Percentiles rank a stretch among this genome's conserved stretches.
These are phyloP conservation scores for Sugiyamaella neomexicana DNA, from an alignment of 1,139 yeast species.

Conservation along the genomic window DNA sequence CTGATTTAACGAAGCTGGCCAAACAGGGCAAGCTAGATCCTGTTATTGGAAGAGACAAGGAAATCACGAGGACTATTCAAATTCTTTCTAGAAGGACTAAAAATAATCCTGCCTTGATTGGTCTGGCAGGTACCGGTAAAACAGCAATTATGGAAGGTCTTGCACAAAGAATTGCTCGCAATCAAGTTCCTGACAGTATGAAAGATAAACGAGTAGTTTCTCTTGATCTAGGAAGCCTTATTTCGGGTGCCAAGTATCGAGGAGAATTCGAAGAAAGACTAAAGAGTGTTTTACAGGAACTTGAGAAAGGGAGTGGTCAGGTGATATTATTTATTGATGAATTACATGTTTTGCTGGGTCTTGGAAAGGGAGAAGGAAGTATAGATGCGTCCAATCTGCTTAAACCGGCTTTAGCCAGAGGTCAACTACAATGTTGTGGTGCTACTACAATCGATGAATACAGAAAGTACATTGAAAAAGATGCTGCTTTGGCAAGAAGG, in stretches of 20 bases:
- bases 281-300: conserved; percentile 79
- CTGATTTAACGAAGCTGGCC: conserved; percentile 83
- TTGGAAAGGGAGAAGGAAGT: conserved; percentile 94
- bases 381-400: conserved; percentile 92
- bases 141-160: conserved; percentile 95
- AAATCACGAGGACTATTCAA: conserved; percentile 87
- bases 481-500: conserved; percentile 87
- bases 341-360: conserved; percentile 83
- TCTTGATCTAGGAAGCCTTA: conserved; percentile 82
- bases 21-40: conserved; percentile 91
- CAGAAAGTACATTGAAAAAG: conserved; percentile 84
- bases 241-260: conserved; percentile 91
- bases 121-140: conserved; percentile 97
- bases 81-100: conserved; percentile 89
- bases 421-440: conserved; percentile 90
- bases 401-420: conserved; percentile 94
- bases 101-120: conserved; percentile 90
- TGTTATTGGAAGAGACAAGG: conserved; percentile 95
- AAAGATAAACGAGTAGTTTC: conserved; percentile 80
- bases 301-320: conserved; percentile 76
- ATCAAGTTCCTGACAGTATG: conserved; percentile 94
- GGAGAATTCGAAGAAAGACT: conserved; percentile 95
- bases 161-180: conserved; percentile 86
- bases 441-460: conserved; percentile 93
- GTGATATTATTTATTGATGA: conserved; percentile 90